These are phyloP conservation scores for Capsella bursapastoris DNA, from an alignment of 345 rosid species.

Conservation along the genomic window DNA sequence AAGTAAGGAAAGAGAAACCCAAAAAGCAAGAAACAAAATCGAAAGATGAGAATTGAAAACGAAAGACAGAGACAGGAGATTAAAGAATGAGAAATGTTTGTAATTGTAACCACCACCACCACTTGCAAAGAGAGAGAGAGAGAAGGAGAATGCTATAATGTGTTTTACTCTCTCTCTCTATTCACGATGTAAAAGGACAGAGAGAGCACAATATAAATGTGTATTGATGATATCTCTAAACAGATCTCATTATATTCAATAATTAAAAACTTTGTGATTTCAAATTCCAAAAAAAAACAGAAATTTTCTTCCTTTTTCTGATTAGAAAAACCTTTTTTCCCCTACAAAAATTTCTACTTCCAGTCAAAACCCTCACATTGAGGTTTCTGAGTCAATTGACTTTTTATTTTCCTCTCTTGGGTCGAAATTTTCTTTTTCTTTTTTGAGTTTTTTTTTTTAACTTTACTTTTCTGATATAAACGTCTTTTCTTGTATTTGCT, in stretches of 20 bases:
- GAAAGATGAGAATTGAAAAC: slow-evolving; percentile 25
- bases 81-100: slow-evolving; percentile 13
- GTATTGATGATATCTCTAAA: slow-evolving; percentile 5
- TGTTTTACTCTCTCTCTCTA: slow-evolving; percentile 29
- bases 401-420: not conserved
- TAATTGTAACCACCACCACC: slow-evolving; percentile 3
- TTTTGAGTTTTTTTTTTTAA: not conserved
- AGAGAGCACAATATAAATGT: slow-evolving; percentile 40
- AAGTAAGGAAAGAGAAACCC: slow-evolving; percentile 17
- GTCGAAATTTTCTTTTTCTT: slow-evolving; percentile 21
- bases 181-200: not conserved
- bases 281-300: slow-evolving; percentile 6
- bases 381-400: slow-evolving; percentile 32
- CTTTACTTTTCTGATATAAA: not conserved
- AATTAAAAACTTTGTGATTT: slow-evolving; percentile 24
- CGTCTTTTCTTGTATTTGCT: not conserved
- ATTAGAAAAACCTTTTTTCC: slow-evolving; percentile 15
- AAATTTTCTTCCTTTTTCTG: not conserved
- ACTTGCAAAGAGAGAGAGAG: slow-evolving; percentile 21
- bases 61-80: slow-evolving; percentile 28
- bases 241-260: slow-evolving; percentile 39
- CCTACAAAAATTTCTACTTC: slow-evolving; percentile 2
- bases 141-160: slow-evolving; percentile 12
- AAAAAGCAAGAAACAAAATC: slow-evolving; percentile 12
- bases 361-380: slow-evolving; percentile 20